Evolutionary conservation across 495 filamentous ascomycete species (phyloP).

Genomic region (Podospora anserina): DNA sequence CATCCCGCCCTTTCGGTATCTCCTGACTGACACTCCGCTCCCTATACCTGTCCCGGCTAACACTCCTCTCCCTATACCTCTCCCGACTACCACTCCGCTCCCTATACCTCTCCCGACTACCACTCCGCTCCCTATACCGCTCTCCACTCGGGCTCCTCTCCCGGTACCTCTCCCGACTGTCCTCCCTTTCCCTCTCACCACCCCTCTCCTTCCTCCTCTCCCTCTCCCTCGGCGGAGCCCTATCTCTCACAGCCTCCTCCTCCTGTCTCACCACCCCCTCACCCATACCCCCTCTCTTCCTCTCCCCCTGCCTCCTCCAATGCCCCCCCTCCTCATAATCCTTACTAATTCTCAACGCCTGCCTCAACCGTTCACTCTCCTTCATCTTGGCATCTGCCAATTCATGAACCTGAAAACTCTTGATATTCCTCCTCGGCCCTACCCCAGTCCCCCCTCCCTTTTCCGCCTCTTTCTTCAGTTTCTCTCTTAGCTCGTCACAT

Average conservation of each 20-base stretch:
- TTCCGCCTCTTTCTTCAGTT: constrained; percentile 53
- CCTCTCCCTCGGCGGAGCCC: background rate
- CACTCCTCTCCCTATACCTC: too few relatives aligned
- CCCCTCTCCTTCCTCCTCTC: background rate
- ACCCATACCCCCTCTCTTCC: constrained; percentile 20
- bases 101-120: background rate
- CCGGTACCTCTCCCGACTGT: background rate
- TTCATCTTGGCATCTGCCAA: constrained; percentile 92
- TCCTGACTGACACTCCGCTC: background rate
- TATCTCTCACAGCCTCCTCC: background rate
- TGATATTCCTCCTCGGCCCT: constrained; percentile 57
- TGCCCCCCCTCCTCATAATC: constrained; percentile 84
- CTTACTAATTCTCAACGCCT: constrained; percentile 82
- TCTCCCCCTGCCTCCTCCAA: constrained; percentile 70
- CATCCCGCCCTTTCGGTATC: background rate
- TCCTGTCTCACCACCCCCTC: background rate
- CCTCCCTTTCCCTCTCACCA: background rate
- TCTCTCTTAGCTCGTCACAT: constrained; percentile 61
- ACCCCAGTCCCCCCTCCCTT: constrained; percentile 29
- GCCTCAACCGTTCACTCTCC: constrained; percentile 86
- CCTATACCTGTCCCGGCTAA: too few relatives aligned
- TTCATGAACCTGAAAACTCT: constrained; percentile 94
- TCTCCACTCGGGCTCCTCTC: background rate
- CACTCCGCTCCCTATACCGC: background rate
- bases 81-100: background rate